A percentile compares a stretch with the other conserved stretches of the same genome.
phyloP scores from a whole-genome alignment of 2,329 filamentous ascomycete species.

The Balansia obtecta region DNA sequence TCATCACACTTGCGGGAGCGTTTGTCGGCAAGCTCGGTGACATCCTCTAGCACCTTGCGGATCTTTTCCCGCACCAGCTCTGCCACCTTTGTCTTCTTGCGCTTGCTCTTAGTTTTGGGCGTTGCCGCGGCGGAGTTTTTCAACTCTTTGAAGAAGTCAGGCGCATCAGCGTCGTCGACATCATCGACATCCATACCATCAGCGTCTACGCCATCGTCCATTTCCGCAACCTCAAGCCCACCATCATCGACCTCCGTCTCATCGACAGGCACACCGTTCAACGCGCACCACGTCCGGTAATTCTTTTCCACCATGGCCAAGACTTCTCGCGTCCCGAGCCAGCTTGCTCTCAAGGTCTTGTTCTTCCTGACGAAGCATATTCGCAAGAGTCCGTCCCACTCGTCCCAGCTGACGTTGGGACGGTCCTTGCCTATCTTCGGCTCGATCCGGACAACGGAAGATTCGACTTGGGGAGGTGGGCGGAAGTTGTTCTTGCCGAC shows the following conservation, averaged over 20 bases:
- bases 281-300: conserved; percentile 80
- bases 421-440: conserved; percentile 66
- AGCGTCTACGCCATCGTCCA: conserved; percentile 23
- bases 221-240: conserved; percentile 26
- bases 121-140: conserved; percentile 25
- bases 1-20: conserved; percentile 81
- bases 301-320: conserved; percentile 75
- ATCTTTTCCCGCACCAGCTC: conserved; percentile 82
- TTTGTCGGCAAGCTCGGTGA: conserved; percentile 69
- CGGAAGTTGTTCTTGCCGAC: conserved; percentile 95
- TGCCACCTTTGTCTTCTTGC: conserved; percentile 67
- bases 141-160: conserved; percentile 69
- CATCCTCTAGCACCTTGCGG: conserved; percentile 67
- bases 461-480: conserved; percentile 86
- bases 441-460: conserved; percentile 78
- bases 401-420: conserved; percentile 82
- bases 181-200: conserved; percentile 44
- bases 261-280: conserved; percentile 69
- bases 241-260: conserved; percentile 43
- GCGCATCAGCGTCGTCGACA: conserved; percentile 57
- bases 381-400: conserved; percentile 82
- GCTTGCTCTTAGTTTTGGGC: conserved; percentile 52
- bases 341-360: conserved; percentile 72
- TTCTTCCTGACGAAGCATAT: conserved; percentile 70
- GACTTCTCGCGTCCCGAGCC: conserved; percentile 69